Evolutionary conservation across 1,139 yeast genomes (phyloP), one percentile per base, ranked within the genome.

Genomic region (Nematodospora anomalae): DNA sequence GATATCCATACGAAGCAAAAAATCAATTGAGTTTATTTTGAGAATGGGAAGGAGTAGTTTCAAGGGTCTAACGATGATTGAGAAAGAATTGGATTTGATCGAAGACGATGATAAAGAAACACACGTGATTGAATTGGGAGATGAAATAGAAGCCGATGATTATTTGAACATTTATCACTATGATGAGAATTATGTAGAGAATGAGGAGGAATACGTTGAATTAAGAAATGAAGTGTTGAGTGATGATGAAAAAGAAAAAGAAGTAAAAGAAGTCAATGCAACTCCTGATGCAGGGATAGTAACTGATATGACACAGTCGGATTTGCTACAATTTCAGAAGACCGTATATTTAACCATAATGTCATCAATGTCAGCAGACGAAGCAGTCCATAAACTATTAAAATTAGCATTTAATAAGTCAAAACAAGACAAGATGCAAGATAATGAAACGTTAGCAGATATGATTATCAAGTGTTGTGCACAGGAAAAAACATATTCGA

Each of bases 311-410:
- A 83, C 96, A 0, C 83, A 83, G 37, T 62, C 80, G 1, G 80
- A 79, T 26, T 58, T 80, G 25, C 65, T 79, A 3, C 77, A 78
- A 35, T 76, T 78, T 46, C 85, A 88, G 46, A 85, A 88, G 51
- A 75, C 76, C 1, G 84, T 90, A 2, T 90, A 90, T 51, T 65
- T 89, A 32, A 83, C 94, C 0, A 67, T 92, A 21, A 89, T 87
- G 85, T 87, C 97, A n/a, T 82, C 96, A 38, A 77, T 90, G 80
- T 83, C 95, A 1, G 81, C 92, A 3, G 96, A 88, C 48, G 99
- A 92, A 65, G 94, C 96, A 1, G 89, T 87, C 0, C 97, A 90
- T 58, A 90, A 90, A 56, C 62, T 92, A 9, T 50, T 86, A 29
- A 74, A 74, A 51, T 53, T 82, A 12, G 60, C 69, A 4, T 57